Evolutionary conservation across 345 rosid genomes (phyloP), one percentile per base, ranked within the genome.

Genomic region (Salix udensis): DNA sequence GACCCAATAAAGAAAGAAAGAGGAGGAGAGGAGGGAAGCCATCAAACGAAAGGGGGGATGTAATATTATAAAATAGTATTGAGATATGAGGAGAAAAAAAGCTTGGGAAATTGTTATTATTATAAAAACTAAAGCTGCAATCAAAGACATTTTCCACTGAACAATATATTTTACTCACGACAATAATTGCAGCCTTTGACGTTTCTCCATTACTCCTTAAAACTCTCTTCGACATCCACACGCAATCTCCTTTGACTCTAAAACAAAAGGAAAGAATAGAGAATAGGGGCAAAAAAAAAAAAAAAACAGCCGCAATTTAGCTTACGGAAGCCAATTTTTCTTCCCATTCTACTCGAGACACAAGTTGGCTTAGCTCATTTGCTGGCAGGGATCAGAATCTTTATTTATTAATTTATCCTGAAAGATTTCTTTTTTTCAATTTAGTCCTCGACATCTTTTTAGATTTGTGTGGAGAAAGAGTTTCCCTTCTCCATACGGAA

Each of bases 121-220:
- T 19, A 8, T 48, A 60, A 70, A 24, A 46, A 48, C 23, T 36
- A 72, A 30, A 36, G 50, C 23, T 36, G 78, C 42, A 80, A n/a
- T 79, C 31, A 13, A 70, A 72, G 71, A 76, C 79, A 76, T 37
- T 78, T 81, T 74, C 80, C 77, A 76, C 80, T 40, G n/a, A 71
- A 74, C 67, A 79, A 70, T 76, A 76, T 77, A 64, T 68, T 73
- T 80, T 87, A 73, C 87, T 83, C 82, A 82, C 87, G 78, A 75
- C 86, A 85, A 90, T 88, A 77, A 86, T 90, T 85, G 90, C 85
- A 79, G 83, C 78, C 89, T 85, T 86, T 87, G 89, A 88, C 89
- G 90, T 82, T 84, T 84, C 88, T 80, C 70, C 72, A 80, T 78
- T 76, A 1, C 84, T 68, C 86, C 87, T 24, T 65, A 19, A 80